Evolutionary conservation across 2,329 filamentous ascomycete species (phyloP).

Genomic region (Exophiala spinifera): DNA sequence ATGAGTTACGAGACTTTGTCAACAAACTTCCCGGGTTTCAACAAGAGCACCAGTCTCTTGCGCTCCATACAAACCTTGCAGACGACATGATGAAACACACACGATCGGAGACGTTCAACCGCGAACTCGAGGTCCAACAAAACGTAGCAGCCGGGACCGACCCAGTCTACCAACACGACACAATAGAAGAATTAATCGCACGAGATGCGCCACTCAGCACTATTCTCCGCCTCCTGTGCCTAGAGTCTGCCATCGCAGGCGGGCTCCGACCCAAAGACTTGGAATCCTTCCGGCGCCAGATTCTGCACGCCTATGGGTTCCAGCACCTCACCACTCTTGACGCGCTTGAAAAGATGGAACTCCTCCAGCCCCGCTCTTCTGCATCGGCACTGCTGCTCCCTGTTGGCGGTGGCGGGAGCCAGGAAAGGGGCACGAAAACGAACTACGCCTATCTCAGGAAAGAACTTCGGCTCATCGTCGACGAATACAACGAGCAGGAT

Average conservation of each 20-base stretch:
- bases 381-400: constrained; percentile 79
- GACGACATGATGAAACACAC: constrained; percentile 96
- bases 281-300: constrained; percentile 81
- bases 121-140: constrained; percentile 88
- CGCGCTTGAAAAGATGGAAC: constrained; percentile 81
- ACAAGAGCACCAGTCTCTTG: constrained; percentile 87
- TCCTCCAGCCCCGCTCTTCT: constrained; percentile 74
- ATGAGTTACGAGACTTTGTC: constrained; percentile 93
- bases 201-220: constrained; percentile 77
- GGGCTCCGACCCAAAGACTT: constrained; percentile 86
- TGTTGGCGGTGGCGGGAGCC: constrained; percentile 58
- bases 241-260: constrained; percentile 86
- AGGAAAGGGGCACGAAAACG: constrained; percentile 62
- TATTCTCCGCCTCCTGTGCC: constrained; percentile 78
- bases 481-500: constrained; percentile 93
- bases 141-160: constrained; percentile 89
- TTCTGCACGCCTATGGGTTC: constrained; percentile 90
- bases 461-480: constrained; percentile 81
- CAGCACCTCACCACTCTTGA: constrained; percentile 89
- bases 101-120: constrained; percentile 81
- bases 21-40: constrained; percentile 87
- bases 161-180: constrained; percentile 81
- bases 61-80: constrained; percentile 84
- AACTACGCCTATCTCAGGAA: constrained; percentile 90
- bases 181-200: constrained; percentile 91